A percentile compares a stretch with the other conserved stretches of the same genome.
phyloP scores from a whole-genome alignment of 371 early-diverging fungal genomes.

The Mucor lusitanicus region DNA sequence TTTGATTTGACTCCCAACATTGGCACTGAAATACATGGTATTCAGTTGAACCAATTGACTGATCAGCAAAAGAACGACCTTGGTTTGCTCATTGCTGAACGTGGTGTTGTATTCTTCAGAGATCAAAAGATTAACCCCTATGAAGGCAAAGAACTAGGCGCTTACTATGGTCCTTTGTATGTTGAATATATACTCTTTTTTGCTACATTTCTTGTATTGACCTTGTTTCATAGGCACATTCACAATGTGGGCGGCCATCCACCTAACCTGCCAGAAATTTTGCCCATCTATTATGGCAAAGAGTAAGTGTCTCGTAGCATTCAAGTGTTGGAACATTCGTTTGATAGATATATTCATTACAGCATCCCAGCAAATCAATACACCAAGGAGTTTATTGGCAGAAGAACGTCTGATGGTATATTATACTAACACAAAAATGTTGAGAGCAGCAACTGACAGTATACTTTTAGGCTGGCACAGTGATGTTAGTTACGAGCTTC shows the following conservation, averaged over 20 bases:
- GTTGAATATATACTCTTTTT: not conserved
- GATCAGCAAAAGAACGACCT: conserved; percentile 61
- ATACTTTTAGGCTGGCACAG: conserved; percentile 41
- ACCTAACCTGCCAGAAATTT: conserved; percentile 22
- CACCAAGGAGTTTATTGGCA: not conserved
- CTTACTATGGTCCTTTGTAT: conserved; percentile 50
- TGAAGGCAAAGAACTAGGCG: conserved; percentile 54
- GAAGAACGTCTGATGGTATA: not conserved
- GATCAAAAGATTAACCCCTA: conserved; percentile 57
- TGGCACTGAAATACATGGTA: conserved; percentile 60
- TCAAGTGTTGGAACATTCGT: not conserved
- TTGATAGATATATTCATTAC: not conserved
- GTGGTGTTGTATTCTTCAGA: conserved; percentile 67
- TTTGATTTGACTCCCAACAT: conserved; percentile 55
- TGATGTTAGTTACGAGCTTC: conserved; percentile 55
- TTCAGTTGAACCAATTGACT: conserved; percentile 48
- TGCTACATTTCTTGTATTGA: not conserved
- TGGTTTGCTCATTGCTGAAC: conserved; percentile 59
- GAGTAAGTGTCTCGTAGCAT: not conserved
- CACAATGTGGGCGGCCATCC: conserved; percentile 53
- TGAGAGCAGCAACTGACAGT: not conserved
- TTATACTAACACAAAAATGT: not conserved
- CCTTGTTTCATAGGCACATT: conserved; percentile 35
- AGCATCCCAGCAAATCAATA: not conserved
- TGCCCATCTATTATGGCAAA: conserved; percentile 21